phyloP scores from a whole-genome alignment of 2,329 filamentous ascomycete genomes.

The Aspergillus sp. region DNA sequence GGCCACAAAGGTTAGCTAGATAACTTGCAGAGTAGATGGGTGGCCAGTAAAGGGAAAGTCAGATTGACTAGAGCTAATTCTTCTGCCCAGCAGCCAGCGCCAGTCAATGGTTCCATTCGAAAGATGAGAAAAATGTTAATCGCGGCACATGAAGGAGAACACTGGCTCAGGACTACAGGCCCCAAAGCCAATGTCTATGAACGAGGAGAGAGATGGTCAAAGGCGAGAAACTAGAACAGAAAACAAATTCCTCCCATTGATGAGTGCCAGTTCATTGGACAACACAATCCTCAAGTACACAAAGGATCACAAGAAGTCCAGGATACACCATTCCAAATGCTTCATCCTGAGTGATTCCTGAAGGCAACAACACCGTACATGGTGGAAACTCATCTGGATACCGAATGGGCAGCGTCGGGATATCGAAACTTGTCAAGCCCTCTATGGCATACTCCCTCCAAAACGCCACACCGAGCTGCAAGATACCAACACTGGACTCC shows the following conservation, averaged over 20 bases:
- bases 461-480: too few species aligned
- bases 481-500: too few species aligned
- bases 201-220: conserved; percentile 11
- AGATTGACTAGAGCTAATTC: conserved; percentile 17
- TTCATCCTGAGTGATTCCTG: too few species aligned
- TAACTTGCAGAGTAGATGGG: conserved; percentile 13
- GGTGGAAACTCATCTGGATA: too few species aligned
- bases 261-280: background rate
- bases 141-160: conserved; percentile 11
- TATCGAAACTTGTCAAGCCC: too few species aligned
- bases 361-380: too few species aligned
- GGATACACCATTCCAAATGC: too few species aligned
- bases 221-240: conserved; percentile 7
- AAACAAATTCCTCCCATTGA: conserved; percentile 5
- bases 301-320: too few species aligned
- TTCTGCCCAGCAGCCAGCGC: conserved; percentile 11
- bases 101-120: conserved; percentile 4
- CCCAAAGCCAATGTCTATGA: conserved; percentile 9
- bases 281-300: too few species aligned
- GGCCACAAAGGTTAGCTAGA: conserved; percentile 12
- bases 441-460: too few species aligned
- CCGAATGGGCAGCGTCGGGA: too few species aligned
- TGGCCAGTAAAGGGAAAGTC: conserved; percentile 11
- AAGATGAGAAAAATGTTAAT: conserved; percentile 10
- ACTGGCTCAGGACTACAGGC: conserved; percentile 8